These are phyloP conservation scores for Fusarium keratoplasticum DNA, from an alignment of 2,329 filamentous ascomycete genomes.

Conservation along the genomic window DNA sequence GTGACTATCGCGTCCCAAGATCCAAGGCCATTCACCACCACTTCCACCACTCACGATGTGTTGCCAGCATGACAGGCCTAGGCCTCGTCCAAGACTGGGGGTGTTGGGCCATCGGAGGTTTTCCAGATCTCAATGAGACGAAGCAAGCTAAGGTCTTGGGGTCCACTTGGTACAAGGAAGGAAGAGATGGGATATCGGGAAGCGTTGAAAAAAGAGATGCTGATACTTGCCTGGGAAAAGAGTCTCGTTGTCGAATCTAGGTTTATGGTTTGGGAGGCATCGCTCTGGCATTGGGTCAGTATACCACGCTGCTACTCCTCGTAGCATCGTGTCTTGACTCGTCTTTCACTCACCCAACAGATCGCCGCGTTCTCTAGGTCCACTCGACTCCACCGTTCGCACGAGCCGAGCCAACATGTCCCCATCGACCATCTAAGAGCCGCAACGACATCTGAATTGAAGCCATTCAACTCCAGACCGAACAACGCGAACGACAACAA, in stretches of 20 bases:
- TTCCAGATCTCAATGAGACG: neutral
- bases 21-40: neutral
- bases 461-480: neutral
- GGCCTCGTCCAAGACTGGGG: neutral
- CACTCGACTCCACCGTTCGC: slow-evolving; percentile 28
- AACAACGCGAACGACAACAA: slow-evolving; percentile 11
- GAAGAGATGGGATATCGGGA: neutral
- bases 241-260: neutral
- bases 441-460: slow-evolving; percentile 15
- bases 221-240: slow-evolving; percentile 1
- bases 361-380: slow-evolving; percentile 5
- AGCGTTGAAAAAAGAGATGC: slow-evolving; percentile 1
- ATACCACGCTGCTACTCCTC: neutral
- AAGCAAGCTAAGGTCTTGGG: neutral
- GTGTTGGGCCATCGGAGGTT: neutral
- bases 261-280: neutral
- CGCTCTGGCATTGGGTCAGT: slow-evolving; percentile 18
- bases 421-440: slow-evolving; percentile 17
- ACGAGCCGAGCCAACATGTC: slow-evolving; percentile 2
- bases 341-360: slow-evolving; percentile 19
- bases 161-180: slow-evolving; percentile 6
- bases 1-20: neutral
- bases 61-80: neutral
- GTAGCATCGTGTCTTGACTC: neutral
- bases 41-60: neutral